Base-by-base conservation (phyloP, 2,329 filamentous ascomycete genomes). In the Pseudogymnoascus destructans region DNA sequence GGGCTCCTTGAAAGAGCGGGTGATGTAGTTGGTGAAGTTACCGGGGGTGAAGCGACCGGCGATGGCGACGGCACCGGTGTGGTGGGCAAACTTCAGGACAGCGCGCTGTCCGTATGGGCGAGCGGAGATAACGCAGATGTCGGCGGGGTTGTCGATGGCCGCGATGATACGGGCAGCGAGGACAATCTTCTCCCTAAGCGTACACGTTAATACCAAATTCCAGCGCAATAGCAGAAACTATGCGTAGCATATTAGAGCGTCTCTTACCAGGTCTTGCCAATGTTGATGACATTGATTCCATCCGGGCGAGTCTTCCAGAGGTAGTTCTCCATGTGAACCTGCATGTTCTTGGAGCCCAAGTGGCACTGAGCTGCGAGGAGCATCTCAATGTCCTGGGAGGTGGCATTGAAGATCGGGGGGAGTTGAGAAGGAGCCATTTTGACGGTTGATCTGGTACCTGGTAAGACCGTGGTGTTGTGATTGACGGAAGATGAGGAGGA, bases 11-110 rank as follows among this genome's bases (percentile, higher is more conserved):
- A 98, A 98, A 66, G 93, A 97, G 73, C 93, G 92, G 77, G 95
- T 98, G 87, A 98, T 98, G 87, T 98, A 98, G 86, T 98, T 98
- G 84, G 93, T 98, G 87, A 98, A 98, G 78, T 92, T 95, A 88
- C 93, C 93, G 75, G 93, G 93, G 74, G 93, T 98, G 87, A 98
- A 98, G 76, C 93, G 93, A 80, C 93, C 93, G 72, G 93, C 95
- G 73, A 98, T 98, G 76, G 93, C 88, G 72, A 90, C 88, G 72
- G 95, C 91, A 75, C 93, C 93, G 68, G 93, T 98, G 87, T 98
- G 93, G 66, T 90, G 81, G 72, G 93, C 93, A 81, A 98, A 98
- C 87, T 98, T 98, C 75, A 98, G 88, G 73, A 98, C 95, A 70
- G 93, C 92, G 79, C 93, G 92, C 84, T 98, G 93, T 68, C 93